A percentile compares a stretch with the other conserved stretches of the same genome.
phyloP scores from a whole-genome alignment of 768 basidiomycete genomes.

The Suillus plorans region DNA sequence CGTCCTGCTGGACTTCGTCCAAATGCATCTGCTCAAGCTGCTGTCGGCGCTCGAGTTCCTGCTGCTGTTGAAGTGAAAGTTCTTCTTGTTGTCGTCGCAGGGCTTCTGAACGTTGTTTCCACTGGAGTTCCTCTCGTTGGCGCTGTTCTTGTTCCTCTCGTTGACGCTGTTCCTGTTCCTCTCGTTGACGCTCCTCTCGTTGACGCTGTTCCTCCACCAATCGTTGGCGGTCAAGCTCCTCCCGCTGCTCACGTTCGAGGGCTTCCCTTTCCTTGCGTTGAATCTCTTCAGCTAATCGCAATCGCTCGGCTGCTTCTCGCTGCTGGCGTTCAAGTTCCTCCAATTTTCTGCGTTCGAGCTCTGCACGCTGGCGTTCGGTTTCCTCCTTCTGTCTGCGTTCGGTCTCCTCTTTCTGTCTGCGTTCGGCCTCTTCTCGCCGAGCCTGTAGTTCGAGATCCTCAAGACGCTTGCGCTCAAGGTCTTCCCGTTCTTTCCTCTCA shows the following conservation, averaged over 20 bases:
- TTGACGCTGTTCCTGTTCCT: neutral
- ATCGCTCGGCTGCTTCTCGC: constrained; percentile 7
- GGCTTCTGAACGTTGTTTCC: constrained; percentile 2
- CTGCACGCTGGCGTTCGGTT: constrained; percentile 24
- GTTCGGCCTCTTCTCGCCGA: constrained; percentile 6
- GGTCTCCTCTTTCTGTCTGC: constrained; percentile 10
- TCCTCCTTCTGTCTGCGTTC: constrained; percentile 14
- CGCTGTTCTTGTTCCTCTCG: neutral
- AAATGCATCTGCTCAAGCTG: constrained; percentile 2
- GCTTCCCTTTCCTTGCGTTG: constrained; percentile 1
- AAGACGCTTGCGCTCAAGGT: constrained; percentile 9
- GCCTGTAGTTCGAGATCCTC: neutral
- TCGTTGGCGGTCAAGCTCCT: neutral
- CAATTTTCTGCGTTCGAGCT: constrained; percentile 11
- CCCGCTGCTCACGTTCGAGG: neutral
- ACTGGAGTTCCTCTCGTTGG: constrained; percentile 3
- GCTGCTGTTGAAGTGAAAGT: neutral
- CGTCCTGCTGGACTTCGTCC: constrained; percentile 5
- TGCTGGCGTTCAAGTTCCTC: constrained; percentile 11
- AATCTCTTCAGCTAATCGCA: constrained; percentile 5
- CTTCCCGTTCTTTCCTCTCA: constrained; percentile 12
- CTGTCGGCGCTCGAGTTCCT: constrained; percentile 4
- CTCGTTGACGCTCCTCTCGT: neutral
- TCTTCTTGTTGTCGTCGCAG: constrained; percentile 4
- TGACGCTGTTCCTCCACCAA: constrained; percentile 1